Base-by-base conservation (phyloP, 352 stramenopile species). In the Chrysophaeum taylorii region DNA sequence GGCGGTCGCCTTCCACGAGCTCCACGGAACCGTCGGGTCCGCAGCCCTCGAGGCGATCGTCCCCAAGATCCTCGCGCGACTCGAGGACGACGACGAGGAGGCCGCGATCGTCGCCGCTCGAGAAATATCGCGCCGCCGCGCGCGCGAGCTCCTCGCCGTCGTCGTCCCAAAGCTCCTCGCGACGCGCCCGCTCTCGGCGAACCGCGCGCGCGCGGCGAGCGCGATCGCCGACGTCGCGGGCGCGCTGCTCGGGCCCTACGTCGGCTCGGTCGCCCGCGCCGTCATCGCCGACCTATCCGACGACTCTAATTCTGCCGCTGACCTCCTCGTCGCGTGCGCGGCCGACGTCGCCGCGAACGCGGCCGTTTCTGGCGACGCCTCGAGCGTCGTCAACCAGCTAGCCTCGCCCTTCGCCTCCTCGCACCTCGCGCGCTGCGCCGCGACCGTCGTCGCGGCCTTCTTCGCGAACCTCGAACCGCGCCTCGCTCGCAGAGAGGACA, bases 21-120 rank as follows among this genome's bases (percentile, higher is more conserved):
- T 99, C 7, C 93, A 99, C 76, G 85, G 86, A 62, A 83, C 89
- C 60, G 95, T 99, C 37, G 95, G 94, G 37, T 93, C 89, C 75
- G 83, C 87, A 48, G 94, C 94, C 31, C 91, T 99, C 45, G 93
- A 99, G 48, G 91, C 97, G 71, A 95, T 98, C 66, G 86, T 99
- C 29, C 96, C 95, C 15, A 87, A 87, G 61, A 78, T 99, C 73
- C 86, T 99, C 38, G 85, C 92, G 27, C 84, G 88, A 39, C 90
- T 99, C 69, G 88, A 96, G 54, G 79, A 79, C 60, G 84, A 80
- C 37, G 41, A 73, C 29, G 76, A 83, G 21, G 84, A 87, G 70
- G 78, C 84, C 23, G 53, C 74, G 70, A 80, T 70, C 23, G 77
- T 82, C 41, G 54, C 68, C 63, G 95, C 95, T 36, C 82, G 96